A percentile compares a stretch with the other conserved stretches of the same genome.
phyloP scores from a whole-genome alignment of 2,329 filamentous ascomycete genomes.

The Aspergillus piperis region DNA sequence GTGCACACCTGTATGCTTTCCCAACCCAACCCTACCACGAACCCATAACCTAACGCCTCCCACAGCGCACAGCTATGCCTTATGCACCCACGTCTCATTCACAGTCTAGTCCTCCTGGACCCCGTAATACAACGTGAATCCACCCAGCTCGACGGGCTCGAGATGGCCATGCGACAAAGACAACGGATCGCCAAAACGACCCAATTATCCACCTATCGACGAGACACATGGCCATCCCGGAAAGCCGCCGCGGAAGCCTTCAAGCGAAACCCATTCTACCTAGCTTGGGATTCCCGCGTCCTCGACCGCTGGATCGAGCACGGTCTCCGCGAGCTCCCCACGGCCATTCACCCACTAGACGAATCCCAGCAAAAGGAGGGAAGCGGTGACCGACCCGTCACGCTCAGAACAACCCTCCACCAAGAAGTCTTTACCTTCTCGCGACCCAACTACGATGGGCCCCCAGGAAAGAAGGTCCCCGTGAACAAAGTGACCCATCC shows the following conservation, averaged over 20 bases:
- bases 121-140: constrained; percentile 67
- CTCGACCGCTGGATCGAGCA: constrained; percentile 71
- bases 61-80: constrained; percentile 65
- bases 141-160: constrained; percentile 40
- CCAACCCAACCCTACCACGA: constrained; percentile 2
- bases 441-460: constrained; percentile 61
- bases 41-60: neutral
- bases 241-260: constrained; percentile 68
- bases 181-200: constrained; percentile 39
- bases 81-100: constrained; percentile 78
- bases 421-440: constrained; percentile 70
- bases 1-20: constrained; percentile 59
- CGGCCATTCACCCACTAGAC: constrained; percentile 44
- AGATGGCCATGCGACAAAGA: constrained; percentile 21
- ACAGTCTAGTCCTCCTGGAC: constrained; percentile 76
- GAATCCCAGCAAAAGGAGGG: constrained; percentile 16
- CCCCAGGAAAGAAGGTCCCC: constrained; percentile 40
- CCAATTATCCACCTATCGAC: constrained; percentile 66
- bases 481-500: constrained; percentile 46
- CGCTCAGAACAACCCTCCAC: constrained; percentile 76
- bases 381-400: constrained; percentile 55
- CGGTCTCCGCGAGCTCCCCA: constrained; percentile 75
- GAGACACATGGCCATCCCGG: constrained; percentile 80
- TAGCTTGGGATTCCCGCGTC: constrained; percentile 77
- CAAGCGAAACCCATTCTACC: constrained; percentile 71